Percentiles rank a stretch among this genome's conserved stretches.
These are phyloP conservation scores for Neurospora sp. DNA, from an alignment of 495 filamentous ascomycete genomes.

Conservation along the genomic window DNA sequence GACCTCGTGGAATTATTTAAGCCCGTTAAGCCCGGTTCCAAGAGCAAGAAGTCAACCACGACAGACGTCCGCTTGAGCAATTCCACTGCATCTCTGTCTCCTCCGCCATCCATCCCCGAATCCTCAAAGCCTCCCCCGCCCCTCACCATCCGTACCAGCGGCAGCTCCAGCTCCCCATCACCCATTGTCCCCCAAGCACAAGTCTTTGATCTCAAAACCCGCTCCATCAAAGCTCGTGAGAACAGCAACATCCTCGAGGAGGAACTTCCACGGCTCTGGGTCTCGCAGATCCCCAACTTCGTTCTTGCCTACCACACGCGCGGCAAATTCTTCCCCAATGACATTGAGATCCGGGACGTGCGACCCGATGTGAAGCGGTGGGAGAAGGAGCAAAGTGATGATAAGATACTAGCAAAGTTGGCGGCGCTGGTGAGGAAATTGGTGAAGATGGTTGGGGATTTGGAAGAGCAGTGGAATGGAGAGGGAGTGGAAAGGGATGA, in stretches of 20 bases:
- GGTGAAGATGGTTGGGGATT: not conserved
- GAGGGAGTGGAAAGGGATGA: not conserved
- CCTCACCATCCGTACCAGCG: not conserved
- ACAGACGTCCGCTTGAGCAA: not conserved
- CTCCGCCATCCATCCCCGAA: not conserved
- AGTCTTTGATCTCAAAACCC: slow-evolving; percentile 62
- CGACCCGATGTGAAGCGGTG: slow-evolving; percentile 37
- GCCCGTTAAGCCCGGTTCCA: not conserved
- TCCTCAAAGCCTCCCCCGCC: not conserved
- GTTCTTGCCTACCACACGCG: slow-evolving; percentile 47
- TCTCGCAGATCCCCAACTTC: slow-evolving; percentile 51
- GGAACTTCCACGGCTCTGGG: slow-evolving; percentile 48
- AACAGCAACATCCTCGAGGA: slow-evolving; percentile 24
- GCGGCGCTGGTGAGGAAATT: slow-evolving; percentile 24
- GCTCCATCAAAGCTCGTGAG: slow-evolving; percentile 26
- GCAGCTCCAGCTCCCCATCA: not conserved
- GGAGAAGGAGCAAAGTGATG: slow-evolving; percentile 36
- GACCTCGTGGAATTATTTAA: not conserved
- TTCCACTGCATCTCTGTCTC: not conserved
- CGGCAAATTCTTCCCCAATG: slow-evolving; percentile 38
- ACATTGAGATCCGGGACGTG: slow-evolving; percentile 39
- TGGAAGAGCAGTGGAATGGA: slow-evolving; percentile 9
- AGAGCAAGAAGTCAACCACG: not conserved
- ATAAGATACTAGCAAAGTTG: slow-evolving; percentile 24
- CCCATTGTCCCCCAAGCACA: slow-evolving; percentile 31